Percentiles rank a stretch among this genome's conserved stretches.
Evolutionary conservation across 1,284 basidiomycete genomes (phyloP).

Genomic region (Sanghuangporus baumii): DNA sequence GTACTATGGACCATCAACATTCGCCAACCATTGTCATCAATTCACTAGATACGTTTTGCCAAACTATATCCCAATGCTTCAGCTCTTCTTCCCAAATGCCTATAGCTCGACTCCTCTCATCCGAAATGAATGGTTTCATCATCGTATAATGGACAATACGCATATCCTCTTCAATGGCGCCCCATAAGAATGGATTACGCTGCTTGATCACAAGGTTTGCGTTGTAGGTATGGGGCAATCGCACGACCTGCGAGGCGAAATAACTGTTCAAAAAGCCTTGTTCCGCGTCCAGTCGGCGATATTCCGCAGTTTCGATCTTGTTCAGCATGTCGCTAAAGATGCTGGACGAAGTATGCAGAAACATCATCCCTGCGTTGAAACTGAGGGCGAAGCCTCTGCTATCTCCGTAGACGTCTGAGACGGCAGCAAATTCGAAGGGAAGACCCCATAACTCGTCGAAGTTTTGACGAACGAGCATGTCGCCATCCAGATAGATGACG

Average conservation of each 20-base stretch:
- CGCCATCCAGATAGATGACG: conserved; percentile 38
- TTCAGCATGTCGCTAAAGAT: conserved; percentile 33
- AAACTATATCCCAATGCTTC: conserved; percentile 10
- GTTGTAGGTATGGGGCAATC: conserved; percentile 41
- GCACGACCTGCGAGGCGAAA: conserved; percentile 32
- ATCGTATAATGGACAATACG: conserved; percentile 39
- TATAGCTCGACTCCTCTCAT: not conserved
- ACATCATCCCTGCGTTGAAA: conserved; percentile 42
- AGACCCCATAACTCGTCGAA: conserved; percentile 42
- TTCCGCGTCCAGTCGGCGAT: conserved; percentile 34
- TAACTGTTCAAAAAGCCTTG: conserved; percentile 43
- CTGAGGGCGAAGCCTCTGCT: conserved; percentile 30
- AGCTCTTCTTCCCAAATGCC: conserved; percentile 12
- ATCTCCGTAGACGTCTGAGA: conserved; percentile 35
- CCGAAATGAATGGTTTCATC: conserved; percentile 33
- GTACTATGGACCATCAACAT: not conserved
- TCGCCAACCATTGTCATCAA: not conserved
- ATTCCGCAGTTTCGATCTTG: conserved; percentile 31
- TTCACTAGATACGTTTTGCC: not conserved
- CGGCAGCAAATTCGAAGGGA: conserved; percentile 38
- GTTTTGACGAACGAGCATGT: conserved; percentile 36
- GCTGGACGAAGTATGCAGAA: conserved; percentile 29
- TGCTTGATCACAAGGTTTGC: conserved; percentile 39
- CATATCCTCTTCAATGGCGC: conserved; percentile 27
- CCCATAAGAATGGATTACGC: conserved; percentile 32